These are phyloP conservation scores for Neurospora sp. DNA, from an alignment of 495 filamentous ascomycete genomes.

Conservation along the genomic window DNA sequence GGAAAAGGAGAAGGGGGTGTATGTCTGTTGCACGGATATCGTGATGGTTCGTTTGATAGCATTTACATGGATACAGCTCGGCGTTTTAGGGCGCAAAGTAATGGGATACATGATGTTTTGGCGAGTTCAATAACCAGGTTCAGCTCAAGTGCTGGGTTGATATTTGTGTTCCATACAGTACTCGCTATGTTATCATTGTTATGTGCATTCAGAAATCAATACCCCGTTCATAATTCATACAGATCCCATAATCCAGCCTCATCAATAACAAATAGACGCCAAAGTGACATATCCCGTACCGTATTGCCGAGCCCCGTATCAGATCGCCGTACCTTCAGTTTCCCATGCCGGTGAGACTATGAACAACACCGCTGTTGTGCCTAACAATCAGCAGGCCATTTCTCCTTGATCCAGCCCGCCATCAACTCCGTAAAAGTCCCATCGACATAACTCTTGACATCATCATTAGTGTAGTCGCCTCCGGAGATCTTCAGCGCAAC, in stretches of 20 bases:
- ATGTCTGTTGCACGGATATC: neutral
- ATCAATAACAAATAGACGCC: neutral
- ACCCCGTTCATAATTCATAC: neutral
- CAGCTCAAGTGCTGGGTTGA: neutral
- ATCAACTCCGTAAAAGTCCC: slow-evolving; percentile 67
- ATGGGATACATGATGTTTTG: neutral
- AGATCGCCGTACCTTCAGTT: neutral
- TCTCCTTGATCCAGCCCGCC: slow-evolving; percentile 62
- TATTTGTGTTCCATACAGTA: neutral
- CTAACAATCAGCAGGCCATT: slow-evolving; percentile 56
- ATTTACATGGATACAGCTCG: slow-evolving; percentile 16
- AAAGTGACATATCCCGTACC: neutral
- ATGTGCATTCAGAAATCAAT: neutral
- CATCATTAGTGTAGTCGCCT: slow-evolving; percentile 44
- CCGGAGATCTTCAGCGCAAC: slow-evolving; percentile 61
- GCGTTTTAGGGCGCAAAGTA: slow-evolving; percentile 9
- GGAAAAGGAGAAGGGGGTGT: neutral
- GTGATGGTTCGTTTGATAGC: slow-evolving; percentile 2
- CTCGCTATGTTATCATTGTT: neutral
- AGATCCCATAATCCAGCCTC: neutral
- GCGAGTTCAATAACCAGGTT: neutral
- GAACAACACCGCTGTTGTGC: neutral
- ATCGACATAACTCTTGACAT: slow-evolving; percentile 57
- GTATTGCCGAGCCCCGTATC: neutral
- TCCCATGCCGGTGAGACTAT: neutral